Conservation (phyloP, 1,284 basidiomycete species). For the Chondrostereum purpureum region DNA sequence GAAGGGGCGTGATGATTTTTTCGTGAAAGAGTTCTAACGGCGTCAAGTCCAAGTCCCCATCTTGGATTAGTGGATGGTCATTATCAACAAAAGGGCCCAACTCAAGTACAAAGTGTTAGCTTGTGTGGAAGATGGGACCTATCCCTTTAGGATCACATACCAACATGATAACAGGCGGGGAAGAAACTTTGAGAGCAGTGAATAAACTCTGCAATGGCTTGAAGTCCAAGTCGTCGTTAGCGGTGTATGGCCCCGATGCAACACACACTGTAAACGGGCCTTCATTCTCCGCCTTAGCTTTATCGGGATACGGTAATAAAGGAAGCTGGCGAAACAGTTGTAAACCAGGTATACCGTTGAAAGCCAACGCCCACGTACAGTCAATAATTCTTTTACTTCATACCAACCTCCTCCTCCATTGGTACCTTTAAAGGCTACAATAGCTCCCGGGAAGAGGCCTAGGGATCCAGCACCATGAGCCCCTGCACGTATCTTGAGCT, state of each 20-base stretch:
- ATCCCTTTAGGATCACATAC: no score
- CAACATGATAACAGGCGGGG: constrained; percentile 75
- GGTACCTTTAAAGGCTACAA: constrained; percentile 82
- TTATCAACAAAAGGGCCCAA: constrained; percentile 87
- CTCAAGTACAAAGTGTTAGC: constrained; percentile 36
- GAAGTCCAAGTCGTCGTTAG: constrained; percentile 65
- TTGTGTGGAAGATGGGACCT: constrained; percentile 4
- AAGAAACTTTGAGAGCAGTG: constrained; percentile 45
- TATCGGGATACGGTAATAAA: constrained; percentile 33
- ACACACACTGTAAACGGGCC: constrained; percentile 58
- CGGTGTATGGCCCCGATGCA: constrained; percentile 79
- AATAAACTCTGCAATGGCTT: constrained; percentile 62
- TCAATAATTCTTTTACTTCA: constrained; percentile 75
- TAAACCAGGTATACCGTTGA: no score
- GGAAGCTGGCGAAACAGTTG: constrained; percentile 49
- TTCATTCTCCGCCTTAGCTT: constrained; percentile 27
- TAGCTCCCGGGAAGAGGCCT: constrained; percentile 85
- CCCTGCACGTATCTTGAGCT: constrained; percentile 62
- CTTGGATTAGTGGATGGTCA: constrained; percentile 65
- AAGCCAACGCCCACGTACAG: no score
- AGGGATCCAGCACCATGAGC: constrained; percentile 59
- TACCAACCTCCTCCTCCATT: constrained; percentile 91
- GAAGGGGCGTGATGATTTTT: constrained; percentile 58
- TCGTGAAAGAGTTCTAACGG: constrained; percentile 68
- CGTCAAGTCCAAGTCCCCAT: constrained; percentile 62